phyloP scores from a whole-genome alignment of 805 yeast genomes.

The Ogataea neopini region DNA sequence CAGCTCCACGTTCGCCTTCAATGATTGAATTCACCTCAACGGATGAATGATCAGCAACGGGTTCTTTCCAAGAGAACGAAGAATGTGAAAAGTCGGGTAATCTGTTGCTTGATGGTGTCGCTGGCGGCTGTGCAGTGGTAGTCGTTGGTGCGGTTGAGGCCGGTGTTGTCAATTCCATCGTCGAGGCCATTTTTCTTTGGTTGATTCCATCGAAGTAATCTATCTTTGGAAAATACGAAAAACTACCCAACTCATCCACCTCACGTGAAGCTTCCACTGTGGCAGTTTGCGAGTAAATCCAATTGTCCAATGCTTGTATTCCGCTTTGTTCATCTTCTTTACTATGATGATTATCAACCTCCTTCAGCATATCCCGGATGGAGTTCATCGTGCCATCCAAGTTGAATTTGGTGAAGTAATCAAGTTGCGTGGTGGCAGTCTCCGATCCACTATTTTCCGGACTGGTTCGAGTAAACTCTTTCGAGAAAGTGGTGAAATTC shows the following conservation, averaged over 20 bases:
- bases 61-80: conserved; percentile 10
- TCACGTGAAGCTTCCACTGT: not conserved
- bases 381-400: conserved; percentile 13
- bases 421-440: conserved; percentile 8
- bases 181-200: not conserved
- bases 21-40: conserved; percentile 5
- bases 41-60: conserved; percentile 6
- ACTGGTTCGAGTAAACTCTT: not conserved
- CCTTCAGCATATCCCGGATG: conserved; percentile 7
- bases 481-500: conserved; percentile 9
- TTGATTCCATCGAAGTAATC: conserved; percentile 7
- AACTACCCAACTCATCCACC: not conserved
- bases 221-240: conserved; percentile 1
- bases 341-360: conserved; percentile 9
- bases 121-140: no score
- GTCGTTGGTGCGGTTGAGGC: no score
- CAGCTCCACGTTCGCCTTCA: conserved; percentile 1
- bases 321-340: conserved; percentile 8
- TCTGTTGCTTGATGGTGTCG: not conserved
- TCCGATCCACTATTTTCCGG: not conserved
- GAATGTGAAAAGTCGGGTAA: conserved; percentile 12
- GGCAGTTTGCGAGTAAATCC: conserved; percentile 7
- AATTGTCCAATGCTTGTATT: conserved; percentile 9
- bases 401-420: conserved; percentile 12
- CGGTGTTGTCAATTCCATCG: no score